Evolutionary conservation across 371 early-diverging fungal species (phyloP), one percentile per base, ranked within the genome.

Genomic region (Mortierella sp.): DNA sequence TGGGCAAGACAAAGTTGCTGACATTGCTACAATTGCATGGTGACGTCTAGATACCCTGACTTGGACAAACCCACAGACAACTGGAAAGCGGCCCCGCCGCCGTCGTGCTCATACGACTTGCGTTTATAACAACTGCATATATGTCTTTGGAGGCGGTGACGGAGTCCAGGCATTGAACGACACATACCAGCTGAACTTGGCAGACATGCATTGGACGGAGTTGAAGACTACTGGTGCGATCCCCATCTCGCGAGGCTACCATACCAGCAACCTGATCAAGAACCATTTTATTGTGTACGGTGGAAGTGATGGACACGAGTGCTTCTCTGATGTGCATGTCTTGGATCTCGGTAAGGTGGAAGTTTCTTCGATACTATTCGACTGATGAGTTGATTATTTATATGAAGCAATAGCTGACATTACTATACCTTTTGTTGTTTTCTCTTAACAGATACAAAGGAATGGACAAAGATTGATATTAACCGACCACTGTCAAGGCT

Each of bases 71-170:
- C 94, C 92, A 5, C 78, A 79, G n/a, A 91, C 91, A 3, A 79
- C 88, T 7, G 94, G 94, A 1, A 84, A 88, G 11, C 82, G 87
- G 21, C 97, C 96, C 14, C 90, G 92, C 19, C 92, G 95, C 44
- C 92, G 97, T 19, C 92, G 98, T 42, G 95, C 98, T 31, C 98
- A 98, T 83, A 95, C 96, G 16, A 92, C 96, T 24, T 97, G 94
- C 71, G 89, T 94, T 52, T 96, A 96, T 89, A 90, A 93, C 60
- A 89, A 92, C 45, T 79, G 83, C 9, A 80, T 97, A n/a, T 97
- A 96, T 84, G 81, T 97, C 16, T 96, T 96, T 90, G 97, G 96
- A 31, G 97, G 97, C 16, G 98, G 98, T 16, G 97, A 97, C 84
- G 98, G 98, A n/a, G 92, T 91, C 10, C 91, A 92, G 38, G 97